Evolutionary conservation across 2,329 filamentous ascomycete species (phyloP).

Genomic region (Pyrenochaeta sp.): DNA sequence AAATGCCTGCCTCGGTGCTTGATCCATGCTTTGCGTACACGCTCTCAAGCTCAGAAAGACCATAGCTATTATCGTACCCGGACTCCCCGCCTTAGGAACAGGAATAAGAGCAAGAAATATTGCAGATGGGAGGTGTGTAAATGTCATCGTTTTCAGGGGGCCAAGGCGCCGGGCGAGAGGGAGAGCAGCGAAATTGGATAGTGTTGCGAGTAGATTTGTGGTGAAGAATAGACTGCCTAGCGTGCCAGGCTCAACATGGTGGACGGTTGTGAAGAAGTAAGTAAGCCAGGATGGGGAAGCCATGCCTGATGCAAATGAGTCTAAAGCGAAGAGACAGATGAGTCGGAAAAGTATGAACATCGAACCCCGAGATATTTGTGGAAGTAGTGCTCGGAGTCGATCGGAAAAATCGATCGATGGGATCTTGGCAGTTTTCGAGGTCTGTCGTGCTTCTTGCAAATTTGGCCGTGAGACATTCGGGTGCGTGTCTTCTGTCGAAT

Average conservation of each 20-base stretch:
- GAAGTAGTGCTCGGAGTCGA: slow-evolving; percentile 41
- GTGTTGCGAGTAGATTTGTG: slow-evolving; percentile 52
- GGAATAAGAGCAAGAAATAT: slow-evolving; percentile 29
- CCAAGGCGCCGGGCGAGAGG: slow-evolving; percentile 70
- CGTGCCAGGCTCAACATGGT: slow-evolving; percentile 56
- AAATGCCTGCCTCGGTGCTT: slow-evolving; percentile 32
- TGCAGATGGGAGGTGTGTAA: slow-evolving; percentile 34
- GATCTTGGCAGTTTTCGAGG: background rate
- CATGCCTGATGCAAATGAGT: slow-evolving; percentile 73
- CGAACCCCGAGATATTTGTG: slow-evolving; percentile 63
- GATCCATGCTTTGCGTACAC: slow-evolving; percentile 32
- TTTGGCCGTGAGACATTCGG: background rate
- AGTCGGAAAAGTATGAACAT: slow-evolving; percentile 63
- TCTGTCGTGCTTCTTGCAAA: background rate
- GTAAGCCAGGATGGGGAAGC: slow-evolving; percentile 57
- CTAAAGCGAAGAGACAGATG: slow-evolving; percentile 69
- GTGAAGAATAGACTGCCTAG: slow-evolving; percentile 61
- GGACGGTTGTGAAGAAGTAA: slow-evolving; percentile 64
- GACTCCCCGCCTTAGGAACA: slow-evolving; percentile 4
- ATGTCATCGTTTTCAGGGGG: slow-evolving; percentile 51
- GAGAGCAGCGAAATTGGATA: slow-evolving; percentile 61
- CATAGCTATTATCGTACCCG: slow-evolving; percentile 15
- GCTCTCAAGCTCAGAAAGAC: slow-evolving; percentile 23
- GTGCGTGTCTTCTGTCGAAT: background rate
- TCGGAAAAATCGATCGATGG: no score